phyloP scores from a whole-genome alignment of 2,329 filamentous ascomycete species.

The Xylariomycetidae sp. region DNA sequence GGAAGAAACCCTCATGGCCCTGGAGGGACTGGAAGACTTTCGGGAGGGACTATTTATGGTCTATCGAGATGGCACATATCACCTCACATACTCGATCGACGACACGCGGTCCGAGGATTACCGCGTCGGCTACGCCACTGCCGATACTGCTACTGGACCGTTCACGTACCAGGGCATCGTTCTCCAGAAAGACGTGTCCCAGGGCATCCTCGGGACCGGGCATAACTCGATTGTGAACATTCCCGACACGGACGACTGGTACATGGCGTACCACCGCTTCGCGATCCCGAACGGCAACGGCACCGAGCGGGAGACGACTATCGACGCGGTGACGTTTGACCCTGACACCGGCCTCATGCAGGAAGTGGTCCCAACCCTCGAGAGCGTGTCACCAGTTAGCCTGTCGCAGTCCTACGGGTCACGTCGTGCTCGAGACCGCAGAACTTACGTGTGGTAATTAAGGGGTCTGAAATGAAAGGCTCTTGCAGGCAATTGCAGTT shows the following conservation, averaged over 20 bases:
- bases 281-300: conserved; percentile 40
- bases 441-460: too few relatives aligned
- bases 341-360: conserved; percentile 32
- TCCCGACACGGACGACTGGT: conserved; percentile 44
- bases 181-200: conserved; percentile 34
- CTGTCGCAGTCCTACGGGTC: background rate
- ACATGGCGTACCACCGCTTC: conserved; percentile 46
- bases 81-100: conserved; percentile 44
- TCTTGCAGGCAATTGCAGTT: too few relatives aligned
- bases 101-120: conserved; percentile 43
- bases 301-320: conserved; percentile 36
- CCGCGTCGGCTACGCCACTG: conserved; percentile 42
- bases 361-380: conserved; percentile 32
- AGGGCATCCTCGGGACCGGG: conserved; percentile 41
- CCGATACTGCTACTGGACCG: conserved; percentile 31
- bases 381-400: conserved; percentile 19
- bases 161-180: conserved; percentile 42
- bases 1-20: conserved; percentile 24
- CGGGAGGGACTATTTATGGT: conserved; percentile 39
- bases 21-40: conserved; percentile 36
- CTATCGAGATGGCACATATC: conserved; percentile 40
- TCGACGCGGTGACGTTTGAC: conserved; percentile 37
- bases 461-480: too few relatives aligned
- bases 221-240: conserved; percentile 42
- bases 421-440: too few relatives aligned